A percentile compares a stretch with the other conserved stretches of the same genome.
These are phyloP conservation scores for Bretschneidera sinensis DNA, from an alignment of 345 rosid genomes.

Conservation along the genomic window DNA sequence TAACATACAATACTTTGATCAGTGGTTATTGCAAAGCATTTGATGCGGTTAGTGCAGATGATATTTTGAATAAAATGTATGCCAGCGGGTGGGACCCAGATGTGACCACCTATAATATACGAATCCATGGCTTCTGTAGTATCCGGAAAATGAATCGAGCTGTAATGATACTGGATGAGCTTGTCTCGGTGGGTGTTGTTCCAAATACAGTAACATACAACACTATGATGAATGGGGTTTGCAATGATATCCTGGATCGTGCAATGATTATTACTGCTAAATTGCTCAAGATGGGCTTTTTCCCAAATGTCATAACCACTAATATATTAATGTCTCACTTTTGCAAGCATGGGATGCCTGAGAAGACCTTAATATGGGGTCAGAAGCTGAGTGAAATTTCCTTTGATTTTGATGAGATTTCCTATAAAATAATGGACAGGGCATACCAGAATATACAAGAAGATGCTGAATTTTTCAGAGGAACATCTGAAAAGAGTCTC, in stretches of 20 bases:
- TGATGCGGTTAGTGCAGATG: slow-evolving; percentile 46
- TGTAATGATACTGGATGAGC: slow-evolving; percentile 46
- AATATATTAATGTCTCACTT: slow-evolving; percentile 55
- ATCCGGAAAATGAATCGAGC: slow-evolving; percentile 45
- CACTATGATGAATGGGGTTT: slow-evolving; percentile 50
- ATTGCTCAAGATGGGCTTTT: slow-evolving; percentile 67
- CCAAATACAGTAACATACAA: slow-evolving; percentile 71
- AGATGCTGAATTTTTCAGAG: slow-evolving; percentile 14
- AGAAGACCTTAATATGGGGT: slow-evolving; percentile 56
- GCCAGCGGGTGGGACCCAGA: slow-evolving; percentile 56
- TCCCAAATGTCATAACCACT: slow-evolving; percentile 52
- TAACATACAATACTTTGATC: slow-evolving; percentile 70
- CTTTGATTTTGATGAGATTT: slow-evolving; percentile 55
- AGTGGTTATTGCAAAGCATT: slow-evolving; percentile 49
- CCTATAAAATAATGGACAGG: slow-evolving; percentile 39
- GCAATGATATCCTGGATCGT: slow-evolving; percentile 49
- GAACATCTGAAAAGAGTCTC: slow-evolving; percentile 41
- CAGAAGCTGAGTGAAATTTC: slow-evolving; percentile 59
- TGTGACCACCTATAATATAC: slow-evolving; percentile 54
- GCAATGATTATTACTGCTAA: slow-evolving; percentile 62
- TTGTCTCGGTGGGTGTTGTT: slow-evolving; percentile 48
- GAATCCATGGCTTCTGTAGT: slow-evolving; percentile 47
- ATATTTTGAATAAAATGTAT: slow-evolving; percentile 40
- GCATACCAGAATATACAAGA: slow-evolving; percentile 31
- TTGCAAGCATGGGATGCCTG: slow-evolving; percentile 68